Percentiles rank a stretch among this genome's conserved stretches.
phyloP scores from a whole-genome alignment of 257 asterid genomes.

The Solanum chiquidenum region DNA sequence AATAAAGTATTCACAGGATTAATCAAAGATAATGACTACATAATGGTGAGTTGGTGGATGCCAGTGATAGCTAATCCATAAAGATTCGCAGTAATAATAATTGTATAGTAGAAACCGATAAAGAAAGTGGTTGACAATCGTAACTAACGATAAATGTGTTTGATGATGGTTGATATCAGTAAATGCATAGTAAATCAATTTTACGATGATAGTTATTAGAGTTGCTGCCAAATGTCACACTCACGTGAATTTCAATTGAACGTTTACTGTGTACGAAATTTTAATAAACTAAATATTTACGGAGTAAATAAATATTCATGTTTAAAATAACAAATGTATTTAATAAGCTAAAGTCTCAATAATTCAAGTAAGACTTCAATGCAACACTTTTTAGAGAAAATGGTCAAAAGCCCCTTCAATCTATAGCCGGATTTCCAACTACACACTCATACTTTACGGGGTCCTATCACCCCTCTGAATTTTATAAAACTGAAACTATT shows the following conservation, averaged over 20 bases:
- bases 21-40: not conserved
- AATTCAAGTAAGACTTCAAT: not conserved
- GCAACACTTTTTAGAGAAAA: not conserved
- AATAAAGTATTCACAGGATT: too few relatives aligned
- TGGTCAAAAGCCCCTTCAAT: too few relatives aligned
- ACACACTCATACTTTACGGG: too few relatives aligned
- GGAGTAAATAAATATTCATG: not conserved
- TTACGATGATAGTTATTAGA: not conserved
- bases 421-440: too few relatives aligned
- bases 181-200: not conserved
- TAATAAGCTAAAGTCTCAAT: not conserved
- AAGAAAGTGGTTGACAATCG: not conserved
- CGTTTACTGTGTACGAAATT: accelerated
- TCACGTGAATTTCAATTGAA: not conserved
- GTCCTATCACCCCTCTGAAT: too few relatives aligned
- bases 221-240: not conserved
- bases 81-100: not conserved
- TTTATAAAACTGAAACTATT: too few relatives aligned
- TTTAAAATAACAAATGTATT: not conserved
- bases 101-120: not conserved
- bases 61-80: not conserved
- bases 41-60: not conserved
- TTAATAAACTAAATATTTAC: not conserved
- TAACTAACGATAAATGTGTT: not conserved
- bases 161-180: not conserved